These are phyloP conservation scores for Acorus calamus DNA, from an alignment of 106 monocot species.

Conservation along the genomic window DNA sequence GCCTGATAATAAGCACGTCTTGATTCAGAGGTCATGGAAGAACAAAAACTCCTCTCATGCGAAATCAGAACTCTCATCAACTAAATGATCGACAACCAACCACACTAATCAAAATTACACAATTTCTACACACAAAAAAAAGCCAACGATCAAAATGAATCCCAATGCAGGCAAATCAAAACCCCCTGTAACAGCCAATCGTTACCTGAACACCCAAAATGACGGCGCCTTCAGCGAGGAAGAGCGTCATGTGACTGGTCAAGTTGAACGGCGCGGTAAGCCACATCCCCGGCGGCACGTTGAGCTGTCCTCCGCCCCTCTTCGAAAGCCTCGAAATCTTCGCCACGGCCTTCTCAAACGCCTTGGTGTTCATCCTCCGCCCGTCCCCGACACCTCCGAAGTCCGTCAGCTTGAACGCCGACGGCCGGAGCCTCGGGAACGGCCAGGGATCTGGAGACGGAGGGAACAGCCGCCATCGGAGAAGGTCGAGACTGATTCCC, in stretches of 20 bases:
- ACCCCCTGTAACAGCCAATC: too few species aligned
- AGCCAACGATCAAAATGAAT: background rate
- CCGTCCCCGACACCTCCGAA: conserved; percentile 68
- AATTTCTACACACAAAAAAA: too few species aligned
- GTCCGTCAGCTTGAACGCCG: conserved; percentile 38
- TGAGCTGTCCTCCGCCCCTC: conserved; percentile 48
- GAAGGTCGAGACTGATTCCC: background rate
- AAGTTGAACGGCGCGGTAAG: conserved; percentile 69
- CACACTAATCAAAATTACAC: too few species aligned
- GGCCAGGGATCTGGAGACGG: background rate
- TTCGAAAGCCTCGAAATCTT: conserved; percentile 18
- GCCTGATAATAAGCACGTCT: too few species aligned
- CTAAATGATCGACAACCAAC: too few species aligned
- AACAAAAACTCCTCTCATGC: too few species aligned
- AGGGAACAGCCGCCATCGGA: conserved; percentile 1
- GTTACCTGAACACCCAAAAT: conserved; percentile 47
- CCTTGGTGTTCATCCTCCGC: conserved; percentile 34
- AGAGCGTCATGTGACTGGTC: conserved; percentile 65
- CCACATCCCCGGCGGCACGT: conserved; percentile 38
- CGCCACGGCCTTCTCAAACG: conserved; percentile 49
- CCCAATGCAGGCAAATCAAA: too few species aligned
- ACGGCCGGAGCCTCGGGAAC: conserved; percentile 5
- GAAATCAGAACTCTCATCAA: too few species aligned
- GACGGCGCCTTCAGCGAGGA: conserved; percentile 41
- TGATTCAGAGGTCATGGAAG: too few species aligned